Base-by-base conservation (phyloP, 2,329 filamentous ascomycete species). In the Colletotrichum sojae region DNA sequence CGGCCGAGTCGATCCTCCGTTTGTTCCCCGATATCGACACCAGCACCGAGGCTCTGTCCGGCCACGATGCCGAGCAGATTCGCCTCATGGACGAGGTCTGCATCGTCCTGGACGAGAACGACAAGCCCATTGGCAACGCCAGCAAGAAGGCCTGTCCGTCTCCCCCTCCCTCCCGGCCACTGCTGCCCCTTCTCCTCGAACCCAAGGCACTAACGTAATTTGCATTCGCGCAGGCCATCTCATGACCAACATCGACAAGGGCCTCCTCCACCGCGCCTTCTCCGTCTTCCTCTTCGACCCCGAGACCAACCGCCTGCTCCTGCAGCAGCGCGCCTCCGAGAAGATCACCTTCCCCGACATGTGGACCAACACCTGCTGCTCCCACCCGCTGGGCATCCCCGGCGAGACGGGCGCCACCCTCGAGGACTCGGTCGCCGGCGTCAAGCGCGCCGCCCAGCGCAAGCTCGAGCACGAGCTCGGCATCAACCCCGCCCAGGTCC, bases 281-380 rank as follows among this genome's bases (percentile, higher is more conserved):
- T 98, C 95, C 68, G 94, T 97, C 74, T 99, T 99, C 85, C 91
- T 99, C 74, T 99, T 99, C 86, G 94, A 98, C 83, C 51, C 67
- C 31, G 31, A 36, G 71, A 88, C 96, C 79, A 97, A 98, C 82
- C 92, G 94, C 76, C 86, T 98, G 70, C 92, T 99, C 52, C 90
- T 99, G 59, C 96, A 99, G 84, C 96, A 98, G 85, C 93, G 96
- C 74, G 96, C 96, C 31, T 85, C 91, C 48, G 95, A 98, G 85
- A 99, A 99, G 86, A 99, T 99, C 78, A 99, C 96, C 6, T 99
- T 99, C 84, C 95, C 96, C 56, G 94, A 97, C 79, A 95, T 98
- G 92, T 99, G 96, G 96, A 99, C 96, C 72, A 99, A 99, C 84
- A 99, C 96, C 39, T 99, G 96, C 88, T 99, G 96, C 86, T 99